Base-by-base conservation (phyloP, 139 green algal genomes). In the Volvox reticuliferus region DNA sequence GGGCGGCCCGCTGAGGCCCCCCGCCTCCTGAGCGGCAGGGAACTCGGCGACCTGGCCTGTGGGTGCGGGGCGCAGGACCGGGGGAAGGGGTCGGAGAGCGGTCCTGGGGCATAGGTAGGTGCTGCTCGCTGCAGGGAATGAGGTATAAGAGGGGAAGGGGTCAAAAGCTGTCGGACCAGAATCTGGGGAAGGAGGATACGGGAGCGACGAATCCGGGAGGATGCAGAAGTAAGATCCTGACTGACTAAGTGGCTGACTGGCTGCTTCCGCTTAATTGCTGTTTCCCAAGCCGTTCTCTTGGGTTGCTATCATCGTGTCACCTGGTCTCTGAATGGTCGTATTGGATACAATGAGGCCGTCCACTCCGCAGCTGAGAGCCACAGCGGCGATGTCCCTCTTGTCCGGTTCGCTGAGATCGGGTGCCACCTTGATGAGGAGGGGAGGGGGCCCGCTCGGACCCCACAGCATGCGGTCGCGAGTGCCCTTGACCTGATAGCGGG, bases 271-370 rank as follows among this genome's bases (percentile, higher is more conserved):
- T 5, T 55, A 9, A 9, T 55, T 55, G 44, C 44, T 55, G 44
- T 55, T 55, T 55, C 44, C 9, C 44, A 5, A 9, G 9, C 9
- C 44, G 5, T 55, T 55, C 44, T 9, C 44, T 55, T 9, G 9
- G 44, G 9, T 55, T 12, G 76, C 33, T 24, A 1, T 0, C 19
- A 83, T 37, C 17, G 6, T 21, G 82, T 68, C 18, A 95, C 95
- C 95, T n/a, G 98, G 98, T 36, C 98, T 93, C 16, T 93, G 89
- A 44, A 99, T 96, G 44, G 98, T 99, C 36, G 98, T 99, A 94
- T 99, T 99, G 86, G 84, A 95, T 3, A 99, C 94, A 18, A 99
- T 96, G 50, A 99, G 91, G 3, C 97, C 97, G 87, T 99, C 98
- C 55, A 99, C 92, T 20, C 91, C 89, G 19, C 88, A 83, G 0